Percentiles rank a stretch among this genome's conserved stretches.
Conservation (phyloP, 108 stramenopile genomes). For the Mayamaea pseudoterrestris region DNA sequence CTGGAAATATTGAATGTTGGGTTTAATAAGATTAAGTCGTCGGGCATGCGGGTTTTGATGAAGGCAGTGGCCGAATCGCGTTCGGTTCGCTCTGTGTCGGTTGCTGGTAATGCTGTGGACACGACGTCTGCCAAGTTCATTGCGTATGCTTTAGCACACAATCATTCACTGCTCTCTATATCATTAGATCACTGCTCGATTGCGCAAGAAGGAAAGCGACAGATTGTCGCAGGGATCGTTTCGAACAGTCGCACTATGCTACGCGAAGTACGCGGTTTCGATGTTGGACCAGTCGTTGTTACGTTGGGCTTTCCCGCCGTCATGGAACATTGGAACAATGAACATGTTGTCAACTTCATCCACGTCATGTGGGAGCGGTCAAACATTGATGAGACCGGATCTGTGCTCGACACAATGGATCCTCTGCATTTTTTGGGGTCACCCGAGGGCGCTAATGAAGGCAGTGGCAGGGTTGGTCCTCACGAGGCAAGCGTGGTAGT, state of each 20-base stretch:
- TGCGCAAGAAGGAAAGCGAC: constrained; percentile 57
- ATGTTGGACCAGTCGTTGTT: constrained; percentile 51
- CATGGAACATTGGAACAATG: constrained; percentile 73
- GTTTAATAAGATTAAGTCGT: constrained; percentile 58
- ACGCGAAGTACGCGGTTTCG: constrained; percentile 58
- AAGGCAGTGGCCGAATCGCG: constrained; percentile 60
- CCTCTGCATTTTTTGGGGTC: constrained; percentile 23
- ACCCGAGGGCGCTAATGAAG: too few species aligned
- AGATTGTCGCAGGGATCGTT: constrained; percentile 72
- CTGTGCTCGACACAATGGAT: constrained; percentile 20
- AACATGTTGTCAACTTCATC: constrained; percentile 77
- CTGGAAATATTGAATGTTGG: constrained; percentile 64
- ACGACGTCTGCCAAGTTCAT: constrained; percentile 58
- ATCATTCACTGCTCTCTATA: constrained; percentile 46
- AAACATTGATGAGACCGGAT: constrained; percentile 7
- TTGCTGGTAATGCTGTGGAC: constrained; percentile 71
- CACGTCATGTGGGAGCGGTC: constrained; percentile 66
- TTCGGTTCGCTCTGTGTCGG: constrained; percentile 33
- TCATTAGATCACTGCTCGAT: constrained; percentile 56
- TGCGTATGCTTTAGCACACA: constrained; percentile 71
- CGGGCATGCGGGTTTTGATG: constrained; percentile 66
- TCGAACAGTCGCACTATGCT: constrained; percentile 57
- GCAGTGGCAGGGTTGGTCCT: constrained; percentile 22
- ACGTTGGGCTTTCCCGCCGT: constrained; percentile 67
- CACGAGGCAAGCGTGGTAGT: constrained; percentile 63